A percentile compares a stretch with the other conserved stretches of the same genome.
Evolutionary conservation across 768 basidiomycete genomes (phyloP).

Genomic region (Postia placenta): DNA sequence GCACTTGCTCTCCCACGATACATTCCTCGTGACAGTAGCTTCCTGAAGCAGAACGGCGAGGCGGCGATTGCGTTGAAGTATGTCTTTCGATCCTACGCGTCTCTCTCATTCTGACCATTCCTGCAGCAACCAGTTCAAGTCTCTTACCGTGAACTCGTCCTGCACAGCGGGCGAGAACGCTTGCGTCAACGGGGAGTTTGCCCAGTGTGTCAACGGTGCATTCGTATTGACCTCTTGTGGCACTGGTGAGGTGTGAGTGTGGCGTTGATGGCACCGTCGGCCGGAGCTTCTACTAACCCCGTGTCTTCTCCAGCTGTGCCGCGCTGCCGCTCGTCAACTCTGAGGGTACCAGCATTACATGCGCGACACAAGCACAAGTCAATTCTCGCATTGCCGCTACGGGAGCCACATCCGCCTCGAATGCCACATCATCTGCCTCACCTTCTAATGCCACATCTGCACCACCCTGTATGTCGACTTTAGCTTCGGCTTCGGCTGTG

Average conservation of each 20-base stretch:
- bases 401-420: constrained; percentile 20
- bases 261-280: too few relatives aligned
- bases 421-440: constrained; percentile 8
- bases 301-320: constrained; percentile 29
- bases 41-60: constrained; percentile 23
- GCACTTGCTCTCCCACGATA: constrained; percentile 20
- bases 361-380: constrained; percentile 31
- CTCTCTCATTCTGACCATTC: not conserved
- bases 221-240: constrained; percentile 30
- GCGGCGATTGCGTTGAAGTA: constrained; percentile 25
- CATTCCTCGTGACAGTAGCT: constrained; percentile 9
- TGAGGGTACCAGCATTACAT: constrained; percentile 34
- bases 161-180: constrained; percentile 29
- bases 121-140: constrained; percentile 36
- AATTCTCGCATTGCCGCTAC: constrained; percentile 27
- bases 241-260: constrained; percentile 31
- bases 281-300: too few relatives aligned
- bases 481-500: constrained; percentile 6
- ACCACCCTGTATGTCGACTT: not conserved
- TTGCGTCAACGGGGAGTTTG: constrained; percentile 32
- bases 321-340: constrained; percentile 39
- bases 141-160: constrained; percentile 34
- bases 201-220: constrained; percentile 34
- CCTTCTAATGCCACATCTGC: not conserved
- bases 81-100: constrained; percentile 4